phyloP scores from a whole-genome alignment of 2,329 filamentous ascomycete genomes.

The Blastomyces parvus region DNA sequence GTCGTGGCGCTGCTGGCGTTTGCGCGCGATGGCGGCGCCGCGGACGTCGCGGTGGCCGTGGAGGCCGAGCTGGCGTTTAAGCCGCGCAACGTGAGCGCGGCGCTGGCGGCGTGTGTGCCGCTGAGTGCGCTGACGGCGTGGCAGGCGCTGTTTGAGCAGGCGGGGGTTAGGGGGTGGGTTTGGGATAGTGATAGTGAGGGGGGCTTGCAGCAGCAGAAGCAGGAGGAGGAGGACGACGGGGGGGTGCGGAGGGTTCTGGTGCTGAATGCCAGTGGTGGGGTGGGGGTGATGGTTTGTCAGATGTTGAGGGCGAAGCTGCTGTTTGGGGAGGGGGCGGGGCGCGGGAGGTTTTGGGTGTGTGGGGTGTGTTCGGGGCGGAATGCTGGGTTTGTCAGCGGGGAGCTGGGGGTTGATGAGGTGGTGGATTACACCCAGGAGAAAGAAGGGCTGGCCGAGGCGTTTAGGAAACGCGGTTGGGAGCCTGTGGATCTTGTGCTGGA shows the following conservation, averaged over 20 bases:
- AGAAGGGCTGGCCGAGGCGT: constrained; percentile 24
- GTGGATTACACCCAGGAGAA: constrained; percentile 19
- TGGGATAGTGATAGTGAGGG: constrained; percentile 4
- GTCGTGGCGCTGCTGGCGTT: constrained; percentile 33
- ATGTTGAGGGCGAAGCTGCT: constrained; percentile 28
- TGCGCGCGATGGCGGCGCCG: constrained; percentile 27
- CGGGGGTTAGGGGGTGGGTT: constrained; percentile 4
- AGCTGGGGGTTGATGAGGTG: constrained; percentile 27
- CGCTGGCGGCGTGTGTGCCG: constrained; percentile 30
- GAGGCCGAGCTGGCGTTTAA: constrained; percentile 33
- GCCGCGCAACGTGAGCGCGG: constrained; percentile 28
- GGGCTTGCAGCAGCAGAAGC: constrained; percentile 4
- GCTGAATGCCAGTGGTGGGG: constrained; percentile 29
- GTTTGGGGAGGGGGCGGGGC: constrained; percentile 20
- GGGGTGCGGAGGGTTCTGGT: constrained; percentile 28
- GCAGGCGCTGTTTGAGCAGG: constrained; percentile 33
- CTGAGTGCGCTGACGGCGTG: constrained; percentile 34
- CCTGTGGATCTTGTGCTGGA: constrained; percentile 36
- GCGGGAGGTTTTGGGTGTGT: constrained; percentile 27
- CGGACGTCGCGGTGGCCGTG: constrained; percentile 31
- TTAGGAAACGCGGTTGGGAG: constrained; percentile 24
- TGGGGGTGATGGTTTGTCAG: constrained; percentile 31
- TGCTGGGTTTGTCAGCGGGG: constrained; percentile 21
- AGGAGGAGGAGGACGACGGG: background rate
- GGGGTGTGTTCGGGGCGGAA: constrained; percentile 25